A percentile compares a stretch with the other conserved stretches of the same genome.
Evolutionary conservation across 2,329 filamentous ascomycete genomes (phyloP).

Genomic region (Penicillium thymicola): DNA sequence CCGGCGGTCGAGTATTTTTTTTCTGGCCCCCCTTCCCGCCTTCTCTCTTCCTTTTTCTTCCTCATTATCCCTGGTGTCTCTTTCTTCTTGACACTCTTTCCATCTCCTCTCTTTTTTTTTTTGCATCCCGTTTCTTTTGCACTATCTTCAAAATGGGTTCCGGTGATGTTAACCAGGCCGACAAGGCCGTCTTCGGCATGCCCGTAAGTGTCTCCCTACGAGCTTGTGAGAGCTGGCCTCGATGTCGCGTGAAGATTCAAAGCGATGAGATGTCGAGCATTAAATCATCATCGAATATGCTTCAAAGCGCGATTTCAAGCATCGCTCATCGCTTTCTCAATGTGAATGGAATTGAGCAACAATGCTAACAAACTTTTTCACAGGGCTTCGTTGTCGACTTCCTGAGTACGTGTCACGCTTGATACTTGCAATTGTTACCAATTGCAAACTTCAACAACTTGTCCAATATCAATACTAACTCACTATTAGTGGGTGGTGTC

Average conservation of each 20-base stretch:
- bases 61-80: constrained; percentile 33
- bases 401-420: constrained; percentile 73
- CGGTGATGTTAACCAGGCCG: constrained; percentile 48
- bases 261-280: neutral
- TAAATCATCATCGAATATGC: neutral
- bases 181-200: constrained; percentile 56
- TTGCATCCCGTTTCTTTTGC: constrained; percentile 39
- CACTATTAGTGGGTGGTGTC: constrained; percentile 89
- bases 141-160: constrained; percentile 46
- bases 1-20: constrained; percentile 39
- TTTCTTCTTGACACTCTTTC: constrained; percentile 33
- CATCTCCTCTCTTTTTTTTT: constrained; percentile 39
- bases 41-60: constrained; percentile 44
- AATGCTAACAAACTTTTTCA: constrained; percentile 31
- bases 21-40: constrained; percentile 31
- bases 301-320: neutral
- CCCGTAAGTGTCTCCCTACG: constrained; percentile 39
- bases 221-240: neutral
- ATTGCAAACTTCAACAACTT: neutral
- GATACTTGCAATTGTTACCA: neutral
- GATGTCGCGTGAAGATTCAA: neutral
- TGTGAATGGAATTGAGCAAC: neutral
- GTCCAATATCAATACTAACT: constrained; percentile 40
- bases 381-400: constrained; percentile 97
- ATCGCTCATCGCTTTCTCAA: neutral